Evolutionary conservation across 1,284 basidiomycete species (phyloP).

Genomic region (Leccinum subrobustum): DNA sequence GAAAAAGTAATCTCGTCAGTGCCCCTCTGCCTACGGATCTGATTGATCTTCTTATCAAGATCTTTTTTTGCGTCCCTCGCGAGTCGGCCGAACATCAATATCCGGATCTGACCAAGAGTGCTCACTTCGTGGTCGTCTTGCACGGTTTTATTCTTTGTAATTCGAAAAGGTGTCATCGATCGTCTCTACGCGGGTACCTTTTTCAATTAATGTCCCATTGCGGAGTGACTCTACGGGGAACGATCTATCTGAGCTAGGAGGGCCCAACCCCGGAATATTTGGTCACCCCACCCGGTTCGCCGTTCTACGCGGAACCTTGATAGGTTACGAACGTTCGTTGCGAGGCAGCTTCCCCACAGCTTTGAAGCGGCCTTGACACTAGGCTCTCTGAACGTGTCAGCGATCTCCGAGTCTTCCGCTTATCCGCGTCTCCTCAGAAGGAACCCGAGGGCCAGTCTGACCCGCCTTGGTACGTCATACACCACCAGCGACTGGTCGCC

Average conservation of each 20-base stretch:
- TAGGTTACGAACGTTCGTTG: background rate
- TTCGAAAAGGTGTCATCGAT: background rate
- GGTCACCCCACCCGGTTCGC: background rate
- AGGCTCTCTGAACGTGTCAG: background rate
- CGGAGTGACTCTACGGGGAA: background rate
- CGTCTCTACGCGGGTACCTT: background rate
- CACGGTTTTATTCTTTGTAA: background rate
- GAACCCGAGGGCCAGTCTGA: background rate
- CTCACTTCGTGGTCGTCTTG: background rate
- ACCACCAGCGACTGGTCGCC: background rate
- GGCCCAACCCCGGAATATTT: no score
- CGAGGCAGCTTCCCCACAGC: background rate
- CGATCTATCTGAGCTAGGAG: no score
- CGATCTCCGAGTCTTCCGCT: background rate
- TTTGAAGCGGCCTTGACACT: background rate
- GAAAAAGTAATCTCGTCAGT: background rate
- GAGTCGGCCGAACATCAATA: background rate
- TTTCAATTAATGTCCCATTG: background rate
- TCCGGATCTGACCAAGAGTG: background rate
- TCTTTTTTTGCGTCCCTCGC: background rate
- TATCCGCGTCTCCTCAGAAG: background rate
- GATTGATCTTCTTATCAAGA: background rate
- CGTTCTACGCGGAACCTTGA: background rate
- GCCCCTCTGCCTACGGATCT: background rate
- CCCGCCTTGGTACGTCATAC: background rate